Percentiles rank a stretch among this genome's conserved stretches.
Conservation (phyloP, 805 yeast genomes). For the Priceomyces haplophilus region DNA sequence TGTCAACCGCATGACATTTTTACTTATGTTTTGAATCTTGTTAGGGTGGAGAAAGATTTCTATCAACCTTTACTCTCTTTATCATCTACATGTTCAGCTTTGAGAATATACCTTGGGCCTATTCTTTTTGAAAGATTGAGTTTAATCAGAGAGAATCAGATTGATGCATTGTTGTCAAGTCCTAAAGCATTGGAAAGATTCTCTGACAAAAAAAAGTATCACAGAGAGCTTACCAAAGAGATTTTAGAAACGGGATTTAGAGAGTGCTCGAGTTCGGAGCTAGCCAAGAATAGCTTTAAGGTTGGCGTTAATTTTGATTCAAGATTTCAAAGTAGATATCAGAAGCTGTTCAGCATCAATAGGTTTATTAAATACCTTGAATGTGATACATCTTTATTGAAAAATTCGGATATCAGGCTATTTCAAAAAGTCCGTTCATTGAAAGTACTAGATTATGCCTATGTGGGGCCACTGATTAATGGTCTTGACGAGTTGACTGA, state of each 20-base stretch:
- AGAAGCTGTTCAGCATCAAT: slow-evolving; percentile 12
- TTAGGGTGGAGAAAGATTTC: slow-evolving; percentile 3
- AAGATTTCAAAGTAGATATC: slow-evolving; percentile 15
- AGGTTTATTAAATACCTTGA: slow-evolving; percentile 22
- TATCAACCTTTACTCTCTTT: slow-evolving; percentile 16
- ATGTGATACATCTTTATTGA: slow-evolving; percentile 18
- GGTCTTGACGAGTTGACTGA: slow-evolving; percentile 7
- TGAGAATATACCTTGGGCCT: slow-evolving; percentile 20
- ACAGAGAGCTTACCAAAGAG: slow-evolving; percentile 19
- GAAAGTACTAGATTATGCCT: slow-evolving; percentile 18
- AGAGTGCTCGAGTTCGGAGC: slow-evolving; percentile 16
- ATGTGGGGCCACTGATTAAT: background rate
- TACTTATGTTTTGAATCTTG: slow-evolving; percentile 10
- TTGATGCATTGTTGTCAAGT: slow-evolving; percentile 23
- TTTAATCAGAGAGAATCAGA: slow-evolving; percentile 24
- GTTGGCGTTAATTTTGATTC: slow-evolving; percentile 12
- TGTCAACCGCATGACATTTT: background rate
- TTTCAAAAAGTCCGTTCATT: slow-evolving; percentile 20
- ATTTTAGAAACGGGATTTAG: slow-evolving; percentile 12
- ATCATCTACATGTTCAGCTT: slow-evolving; percentile 21
- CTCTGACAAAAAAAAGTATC: slow-evolving; percentile 17
- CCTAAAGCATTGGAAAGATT: slow-evolving; percentile 19
- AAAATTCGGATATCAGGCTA: slow-evolving; percentile 11
- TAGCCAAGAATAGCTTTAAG: slow-evolving; percentile 18
- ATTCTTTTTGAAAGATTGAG: slow-evolving; percentile 20